phyloP scores from a whole-genome alignment of 345 rosid genomes.

The Noccaea caerulescens region DNA sequence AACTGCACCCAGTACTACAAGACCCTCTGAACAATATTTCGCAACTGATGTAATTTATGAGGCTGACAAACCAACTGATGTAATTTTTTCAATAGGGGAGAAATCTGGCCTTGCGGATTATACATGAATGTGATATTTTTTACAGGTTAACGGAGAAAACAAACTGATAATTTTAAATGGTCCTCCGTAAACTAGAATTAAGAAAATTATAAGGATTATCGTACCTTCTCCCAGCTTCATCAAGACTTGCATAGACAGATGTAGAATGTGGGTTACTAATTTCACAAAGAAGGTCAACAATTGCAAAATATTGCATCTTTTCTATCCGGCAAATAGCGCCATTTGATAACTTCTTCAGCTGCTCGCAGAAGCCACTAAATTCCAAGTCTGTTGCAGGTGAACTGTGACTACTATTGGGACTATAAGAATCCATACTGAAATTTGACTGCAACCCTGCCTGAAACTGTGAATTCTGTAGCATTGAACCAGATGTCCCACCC shows the following conservation, averaged over 20 bases:
- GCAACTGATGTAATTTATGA: slow-evolving; percentile 28
- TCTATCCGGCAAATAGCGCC: slow-evolving; percentile 52
- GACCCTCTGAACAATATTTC: slow-evolving; percentile 23
- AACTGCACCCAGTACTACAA: slow-evolving; percentile 9
- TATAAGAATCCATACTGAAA: slow-evolving; percentile 45
- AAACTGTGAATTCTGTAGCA: slow-evolving; percentile 53
- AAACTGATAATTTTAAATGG: neutral
- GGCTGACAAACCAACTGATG: slow-evolving; percentile 16
- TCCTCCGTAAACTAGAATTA: slow-evolving; percentile 1
- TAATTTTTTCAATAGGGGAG: neutral
- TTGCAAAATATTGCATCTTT: slow-evolving; percentile 70
- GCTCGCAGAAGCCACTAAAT: slow-evolving; percentile 56
- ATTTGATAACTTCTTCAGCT: slow-evolving; percentile 57
- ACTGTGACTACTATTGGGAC: slow-evolving; percentile 46
- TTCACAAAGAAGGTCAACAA: slow-evolving; percentile 74
- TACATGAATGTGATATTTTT: neutral
- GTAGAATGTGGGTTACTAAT: slow-evolving; percentile 61
- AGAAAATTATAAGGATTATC: slow-evolving; percentile 3
- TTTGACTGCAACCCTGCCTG: slow-evolving; percentile 48
- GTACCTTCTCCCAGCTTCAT: slow-evolving; percentile 88
- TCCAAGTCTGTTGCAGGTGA: slow-evolving; percentile 56
- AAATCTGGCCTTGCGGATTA: slow-evolving; percentile 9
- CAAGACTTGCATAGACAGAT: slow-evolving; percentile 81
- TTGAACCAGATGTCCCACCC: slow-evolving; percentile 58
- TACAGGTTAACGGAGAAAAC: slow-evolving; percentile 21